phyloP scores from a whole-genome alignment of 163 green algal species.

The Scenedesmus sp. region DNA sequence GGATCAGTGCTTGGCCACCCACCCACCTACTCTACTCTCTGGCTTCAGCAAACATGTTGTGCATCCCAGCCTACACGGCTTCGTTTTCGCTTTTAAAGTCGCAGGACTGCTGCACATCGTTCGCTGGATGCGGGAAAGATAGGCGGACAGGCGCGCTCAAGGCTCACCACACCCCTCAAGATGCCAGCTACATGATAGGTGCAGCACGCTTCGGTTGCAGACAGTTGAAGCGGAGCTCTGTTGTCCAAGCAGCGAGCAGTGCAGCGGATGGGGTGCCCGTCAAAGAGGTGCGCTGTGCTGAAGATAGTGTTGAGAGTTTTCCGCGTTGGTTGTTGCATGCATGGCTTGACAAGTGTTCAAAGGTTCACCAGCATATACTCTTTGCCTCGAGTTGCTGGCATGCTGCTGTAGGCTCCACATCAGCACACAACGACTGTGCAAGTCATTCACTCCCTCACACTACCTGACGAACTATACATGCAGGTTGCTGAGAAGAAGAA shows the following conservation, averaged over 20 bases:
- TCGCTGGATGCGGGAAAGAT: neutral
- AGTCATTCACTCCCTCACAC: too few species aligned
- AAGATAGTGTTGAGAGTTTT: neutral
- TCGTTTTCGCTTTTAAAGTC: neutral
- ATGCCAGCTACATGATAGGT: neutral
- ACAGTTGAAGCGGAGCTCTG: neutral
- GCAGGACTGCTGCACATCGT: neutral
- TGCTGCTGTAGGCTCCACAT: neutral
- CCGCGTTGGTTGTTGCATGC: neutral
- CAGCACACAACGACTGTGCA: neutral
- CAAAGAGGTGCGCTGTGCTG: slow-evolving; percentile 14
- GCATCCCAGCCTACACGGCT: neutral
- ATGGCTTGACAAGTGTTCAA: neutral
- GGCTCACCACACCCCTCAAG: neutral
- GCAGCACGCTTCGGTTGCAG: neutral
- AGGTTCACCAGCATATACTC: neutral
- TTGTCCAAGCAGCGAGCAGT: slow-evolving; percentile 5
- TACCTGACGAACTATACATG: neutral
- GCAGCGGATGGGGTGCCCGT: neutral
- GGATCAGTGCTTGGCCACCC: neutral
- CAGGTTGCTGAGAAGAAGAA: slow-evolving; percentile 45
- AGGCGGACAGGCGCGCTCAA: neutral
- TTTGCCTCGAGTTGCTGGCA: neutral
- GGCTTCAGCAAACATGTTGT: neutral
- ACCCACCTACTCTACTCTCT: neutral